Base-by-base conservation (phyloP, 2,329 filamentous ascomycete genomes). In the Fusarium sp. region DNA sequence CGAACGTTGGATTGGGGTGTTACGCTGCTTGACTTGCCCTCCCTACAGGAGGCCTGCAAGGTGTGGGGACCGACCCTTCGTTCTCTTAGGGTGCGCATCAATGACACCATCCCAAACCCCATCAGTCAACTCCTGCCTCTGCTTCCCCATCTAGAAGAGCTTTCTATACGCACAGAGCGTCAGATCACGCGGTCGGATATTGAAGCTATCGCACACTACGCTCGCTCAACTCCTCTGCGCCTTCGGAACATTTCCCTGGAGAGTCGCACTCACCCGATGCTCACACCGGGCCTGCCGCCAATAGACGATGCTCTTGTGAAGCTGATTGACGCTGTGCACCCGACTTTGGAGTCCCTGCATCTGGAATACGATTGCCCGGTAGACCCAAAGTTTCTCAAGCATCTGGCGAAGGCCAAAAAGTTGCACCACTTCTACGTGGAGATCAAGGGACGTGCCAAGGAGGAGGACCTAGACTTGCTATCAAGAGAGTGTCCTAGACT, bases 1-100 rank as follows among this genome's bases (percentile, higher is more conserved):
- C 3, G 1, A n/a, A n/a, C 14, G 8, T 9, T 54, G 5, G 20
- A 45, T 12, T 12, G 43, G 10, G 14, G n/a, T 4, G 20, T 22
- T 7, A 5, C 6, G 24, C 8, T 15, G 8, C 5, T 25, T 10
- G 4, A 54, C 25, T 32, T 50, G 2, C 8, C 15, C 18, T 51
- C 15, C 20, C 18, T 16, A 34, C n/a, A 6, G 3, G 6, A 27
- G 0, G 61, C 62, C 1, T 72, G 58, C 16, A 42, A 58, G 22
- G 32, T 1, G 29, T 73, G 71, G 71, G 57, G 62, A 0, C 3
- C 49, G 9, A 54, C 59, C n/a, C 58, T 73, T 6, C 42, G 38
- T 5, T 25, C 15, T 22, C 40, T 73, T 15, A 6, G n/a, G 4
- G 29, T 73, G 3, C 18, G 1, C 9, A 15, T 24, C 9, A 15